Evolutionary conservation across 768 basidiomycete genomes (phyloP).

Genomic region (Pisolithus tinctorius): DNA sequence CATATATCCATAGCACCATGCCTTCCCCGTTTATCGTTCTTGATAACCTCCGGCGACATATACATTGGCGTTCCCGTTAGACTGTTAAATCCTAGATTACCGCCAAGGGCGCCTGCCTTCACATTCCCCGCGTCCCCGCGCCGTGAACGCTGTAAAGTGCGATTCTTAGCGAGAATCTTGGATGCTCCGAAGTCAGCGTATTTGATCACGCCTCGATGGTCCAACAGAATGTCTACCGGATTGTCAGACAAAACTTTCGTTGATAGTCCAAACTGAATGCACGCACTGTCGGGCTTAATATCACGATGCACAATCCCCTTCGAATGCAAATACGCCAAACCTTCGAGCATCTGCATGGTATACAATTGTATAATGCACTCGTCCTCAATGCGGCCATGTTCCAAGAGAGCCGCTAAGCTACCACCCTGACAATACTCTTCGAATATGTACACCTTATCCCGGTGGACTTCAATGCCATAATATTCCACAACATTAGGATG

Average conservation of each 20-base stretch:
- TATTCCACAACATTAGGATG: slow-evolving; percentile 99
- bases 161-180: slow-evolving; percentile 89
- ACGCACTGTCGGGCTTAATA: slow-evolving; percentile 97
- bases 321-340: slow-evolving; percentile 88
- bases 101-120: slow-evolving; percentile 30
- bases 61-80: slow-evolving; percentile 99
- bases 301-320: slow-evolving; percentile 93
- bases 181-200: slow-evolving; percentile 97
- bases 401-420: slow-evolving; percentile 79
- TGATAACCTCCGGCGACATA: slow-evolving; percentile 98
- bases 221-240: slow-evolving; percentile 78
- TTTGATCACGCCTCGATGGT: slow-evolving; percentile 88
- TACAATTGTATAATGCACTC: slow-evolving; percentile 94
- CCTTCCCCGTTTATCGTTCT: slow-evolving; percentile 81
- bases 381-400: slow-evolving; percentile 93
- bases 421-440: slow-evolving; percentile 98
- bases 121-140: slow-evolving; percentile 40
- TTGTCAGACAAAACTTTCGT: slow-evolving; percentile 4
- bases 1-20: slow-evolving; percentile 98
- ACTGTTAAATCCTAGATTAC: slow-evolving; percentile 55
- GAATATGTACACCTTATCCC: slow-evolving; percentile 98
- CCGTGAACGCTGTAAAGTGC: slow-evolving; percentile 68
- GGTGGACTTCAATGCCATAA: slow-evolving; percentile 97
- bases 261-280: not conserved
- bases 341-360: slow-evolving; percentile 95